Conservation (phyloP, 2,329 filamentous ascomycete genomes). For the Aureobasidium namibiae region DNA sequence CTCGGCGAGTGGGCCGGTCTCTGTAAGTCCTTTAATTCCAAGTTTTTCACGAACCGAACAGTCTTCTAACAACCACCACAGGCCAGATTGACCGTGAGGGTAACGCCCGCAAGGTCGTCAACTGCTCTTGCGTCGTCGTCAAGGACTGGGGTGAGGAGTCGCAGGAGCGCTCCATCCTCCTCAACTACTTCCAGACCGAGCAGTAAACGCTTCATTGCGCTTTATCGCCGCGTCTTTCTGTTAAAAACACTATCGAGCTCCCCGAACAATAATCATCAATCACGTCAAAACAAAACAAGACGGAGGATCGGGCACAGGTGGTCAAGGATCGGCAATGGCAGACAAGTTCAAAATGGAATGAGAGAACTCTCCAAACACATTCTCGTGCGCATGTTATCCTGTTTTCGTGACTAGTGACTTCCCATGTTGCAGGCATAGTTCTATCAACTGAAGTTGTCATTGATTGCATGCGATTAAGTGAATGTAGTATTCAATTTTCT, state of each 20-base stretch:
- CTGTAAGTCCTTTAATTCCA: conserved; percentile 58
- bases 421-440: not conserved
- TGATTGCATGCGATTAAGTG: not conserved
- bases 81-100: conserved; percentile 98
- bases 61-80: conserved; percentile 31
- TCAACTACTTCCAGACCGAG: conserved; percentile 99
- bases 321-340: not conserved
- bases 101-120: conserved; percentile 99
- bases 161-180: conserved; percentile 95
- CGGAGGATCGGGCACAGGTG: conserved; percentile 3
- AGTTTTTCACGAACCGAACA: not conserved
- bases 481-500: not conserved
- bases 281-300: not conserved
- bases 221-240: conserved; percentile 1
- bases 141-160: conserved; percentile 99
- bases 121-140: conserved; percentile 99
- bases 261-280: not conserved
- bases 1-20: conserved; percentile 99
- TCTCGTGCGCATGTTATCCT: not conserved
- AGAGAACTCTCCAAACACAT: not conserved
- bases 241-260: not conserved
- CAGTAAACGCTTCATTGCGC: conserved; percentile 32
- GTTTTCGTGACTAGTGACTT: not conserved
- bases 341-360: conserved; percentile 9
- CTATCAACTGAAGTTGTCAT: not conserved